Evolutionary conservation across 1,284 basidiomycete genomes (phyloP), one percentile per base, ranked within the genome.

Genomic region (Ustilago xerochloae): DNA sequence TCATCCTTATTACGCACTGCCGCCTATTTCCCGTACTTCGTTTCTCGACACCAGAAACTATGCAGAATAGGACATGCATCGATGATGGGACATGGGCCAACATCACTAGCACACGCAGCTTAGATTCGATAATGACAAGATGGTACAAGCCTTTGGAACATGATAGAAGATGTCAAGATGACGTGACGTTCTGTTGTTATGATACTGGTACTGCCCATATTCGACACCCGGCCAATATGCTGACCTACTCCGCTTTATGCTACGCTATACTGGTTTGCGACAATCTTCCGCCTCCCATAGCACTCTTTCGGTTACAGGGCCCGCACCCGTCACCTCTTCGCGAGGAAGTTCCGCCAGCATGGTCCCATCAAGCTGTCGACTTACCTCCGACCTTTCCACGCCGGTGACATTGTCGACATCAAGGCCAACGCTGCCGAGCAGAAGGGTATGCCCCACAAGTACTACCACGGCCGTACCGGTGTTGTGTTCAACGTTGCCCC

Each of bases 371-470:
- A 93, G 86, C 80, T 98, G 85, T 94, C 94, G 80, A 98, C 94
- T 55, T 99, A 90, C 90, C 88, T 99, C 85, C 90, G 91, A 85
- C 90, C 90, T 87, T 99, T 92, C 91, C 90, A 91, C 83, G 90
- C 98, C 79, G 96, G 96, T 78, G 96, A 99, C 87, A 97, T 99
- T 85, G 96, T 99, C 82, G 96, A 99, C 88, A 99, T 99, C 90
- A 97, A 97, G 89, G 96, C 96, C 82, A 98, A 99, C 86, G 90
- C 95, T 72, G 93, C 95, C 55, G 92, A 97, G 87, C 97, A 99
- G 90, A 97, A 96, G 92, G 96, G 96, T 87, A 97, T 99, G 94
- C 95, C 96, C 86, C 95, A 97, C 90, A 98, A 98, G 88, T 84
- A 82, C 78, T 84, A 84, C 81, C 67, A 62, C 81, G 94, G 93